Evolutionary conservation across 169 alveolate species (phyloP), one percentile per base, ranked within the genome.

Genomic region (Perkinsus marinus): DNA sequence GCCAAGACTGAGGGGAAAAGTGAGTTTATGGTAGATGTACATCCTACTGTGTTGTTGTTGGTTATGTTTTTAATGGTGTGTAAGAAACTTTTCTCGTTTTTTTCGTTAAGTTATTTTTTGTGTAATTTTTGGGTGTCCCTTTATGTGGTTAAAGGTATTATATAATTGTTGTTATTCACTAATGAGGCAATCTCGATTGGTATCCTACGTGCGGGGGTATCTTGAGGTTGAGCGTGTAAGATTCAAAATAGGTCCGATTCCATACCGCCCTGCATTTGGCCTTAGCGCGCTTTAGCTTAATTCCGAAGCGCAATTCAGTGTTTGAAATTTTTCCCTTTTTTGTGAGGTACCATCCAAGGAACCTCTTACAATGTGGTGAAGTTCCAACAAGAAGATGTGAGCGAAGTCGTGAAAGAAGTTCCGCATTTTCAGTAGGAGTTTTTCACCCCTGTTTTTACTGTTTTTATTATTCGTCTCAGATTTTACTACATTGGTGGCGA

Each of bases 331-430:
- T 57, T 26, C 26, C 22, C 34, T 16, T 57, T 57, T 30, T 16
- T 16, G 79, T 57, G 34, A 57, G 79, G 79, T 57, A 57, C 79
- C 34, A 57, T 57, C 5, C 79, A 57, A 57, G 79, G 79, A 7
- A 57, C 79, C 22, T 26, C 79, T 2, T 57, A 57, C 92, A 90
- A 57, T 39, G 79, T 92, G 90, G 97, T 95, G 37, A 93, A 95
- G 0, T 95, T 95, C 90, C 93, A 93, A 68, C 94, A 95, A 91
- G 98, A 96, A 91, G 95, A 96, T 90, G 90, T 95, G 37, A 96
- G 94, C 90, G 93, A 79, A 22, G 93, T 96, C 36, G 93, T 95
- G 93, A 92, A 91, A 69, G 97, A 96, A 91, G 98, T 95, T 36
- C 96, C 96, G 34, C 96, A 96, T 69, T 95, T 96, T 92, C 95